Evolutionary conservation across 1,284 basidiomycete genomes (phyloP), one percentile per base, ranked within the genome.

Genomic region (Ceratobasidium sp.): DNA sequence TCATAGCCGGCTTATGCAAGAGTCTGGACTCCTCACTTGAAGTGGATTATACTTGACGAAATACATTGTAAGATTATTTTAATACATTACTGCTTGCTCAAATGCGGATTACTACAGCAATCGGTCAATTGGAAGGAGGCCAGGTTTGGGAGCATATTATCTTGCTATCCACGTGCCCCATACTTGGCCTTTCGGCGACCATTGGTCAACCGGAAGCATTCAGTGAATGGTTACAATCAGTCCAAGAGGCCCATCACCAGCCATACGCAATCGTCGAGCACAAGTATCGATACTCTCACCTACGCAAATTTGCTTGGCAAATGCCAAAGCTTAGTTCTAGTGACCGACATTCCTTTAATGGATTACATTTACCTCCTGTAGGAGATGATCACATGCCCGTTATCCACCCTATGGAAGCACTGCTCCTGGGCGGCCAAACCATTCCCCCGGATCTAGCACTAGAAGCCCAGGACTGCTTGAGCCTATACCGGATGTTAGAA

Each of bases 151-250:
- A 91, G 76, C 88, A 89, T 76, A 87, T 90, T 23, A 80, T 89
- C 8, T 78, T 90, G 3, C 80, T 90, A 6, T 85, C 88, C 1
- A 87, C 88, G 18, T 89, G 88, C 75, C 89, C 89, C 0, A 83
- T 91, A 74, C 89, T 91, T 74, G 90, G 89, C 43, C 82, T 92
- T 36, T 91, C 89, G 2, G 90, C 90, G 0, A 91, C 89, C 0
- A 83, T 91, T 39, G 90, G 89, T 23, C 81, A 84, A 1, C 88
- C 90, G 0, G 84, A 89, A 64, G 80, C 80, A 18, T 91, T 91
- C 80, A 90, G 88, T 74, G 74, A 79, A 2, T 91, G 90, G 89
- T 83, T 91, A 1, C 79, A 81, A 71, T 84, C 85, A 1, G 86
- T 91, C 21, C 89, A 91, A 77, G 76, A 78, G 64, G 82, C 85